These are phyloP conservation scores for Penicillium psychrosexuale DNA, from an alignment of 2,329 filamentous ascomycete species.

Conservation along the genomic window DNA sequence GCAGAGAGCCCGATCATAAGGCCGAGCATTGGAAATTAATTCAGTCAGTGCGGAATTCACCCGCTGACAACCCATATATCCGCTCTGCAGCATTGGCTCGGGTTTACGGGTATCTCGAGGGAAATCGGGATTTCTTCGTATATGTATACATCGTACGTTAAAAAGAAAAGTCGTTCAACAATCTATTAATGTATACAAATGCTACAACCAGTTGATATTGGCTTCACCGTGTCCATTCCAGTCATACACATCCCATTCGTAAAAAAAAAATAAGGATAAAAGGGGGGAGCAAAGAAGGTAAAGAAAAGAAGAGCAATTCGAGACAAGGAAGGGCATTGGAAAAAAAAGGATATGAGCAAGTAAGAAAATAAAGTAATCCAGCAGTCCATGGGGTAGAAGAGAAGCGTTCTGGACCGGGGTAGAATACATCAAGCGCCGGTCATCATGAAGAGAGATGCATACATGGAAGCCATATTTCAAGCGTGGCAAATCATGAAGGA, in stretches of 20 bases:
- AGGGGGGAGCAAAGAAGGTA: background rate
- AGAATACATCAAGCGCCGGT: constrained; percentile 14
- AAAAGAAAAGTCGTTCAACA: background rate
- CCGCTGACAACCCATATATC: constrained; percentile 13
- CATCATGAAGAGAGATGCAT: constrained; percentile 15
- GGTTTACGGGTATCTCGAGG: constrained; percentile 6
- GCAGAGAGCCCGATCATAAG: constrained; percentile 16
- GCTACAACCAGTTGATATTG: constrained; percentile 5
- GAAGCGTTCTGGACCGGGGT: background rate
- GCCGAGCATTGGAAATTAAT: constrained; percentile 12
- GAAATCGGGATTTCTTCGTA: background rate
- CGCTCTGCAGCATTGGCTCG: background rate
- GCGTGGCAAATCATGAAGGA: background rate
- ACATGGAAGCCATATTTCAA: background rate
- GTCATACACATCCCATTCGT: constrained; percentile 12
- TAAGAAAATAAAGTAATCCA: constrained; percentile 8
- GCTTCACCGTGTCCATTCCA: constrained; percentile 6
- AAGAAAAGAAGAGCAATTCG: background rate
- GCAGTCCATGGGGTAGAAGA: constrained; percentile 9
- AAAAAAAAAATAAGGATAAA: constrained; percentile 2
- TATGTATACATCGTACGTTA: background rate
- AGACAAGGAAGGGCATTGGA: background rate
- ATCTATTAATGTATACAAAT: constrained; percentile 16
- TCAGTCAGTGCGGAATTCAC: constrained; percentile 24
- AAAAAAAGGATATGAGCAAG: background rate